Percentiles rank a stretch among this genome's conserved stretches.
phyloP scores from a whole-genome alignment of 306 rosid species.

The Glycine latifolia region DNA sequence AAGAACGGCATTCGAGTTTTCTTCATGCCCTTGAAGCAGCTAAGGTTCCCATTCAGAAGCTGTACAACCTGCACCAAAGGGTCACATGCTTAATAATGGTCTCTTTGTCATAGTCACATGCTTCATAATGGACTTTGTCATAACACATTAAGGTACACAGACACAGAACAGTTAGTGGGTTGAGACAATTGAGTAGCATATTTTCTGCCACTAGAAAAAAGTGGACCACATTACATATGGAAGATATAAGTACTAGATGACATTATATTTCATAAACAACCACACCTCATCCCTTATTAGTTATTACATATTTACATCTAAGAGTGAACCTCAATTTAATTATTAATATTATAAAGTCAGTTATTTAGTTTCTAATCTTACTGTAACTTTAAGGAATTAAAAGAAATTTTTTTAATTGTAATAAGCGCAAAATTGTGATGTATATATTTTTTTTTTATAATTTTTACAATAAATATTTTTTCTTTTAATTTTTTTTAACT shows the following conservation, averaged over 20 bases:
- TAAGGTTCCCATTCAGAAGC: conserved; percentile 78
- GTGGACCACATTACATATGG: background rate
- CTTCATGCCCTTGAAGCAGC: conserved; percentile 74
- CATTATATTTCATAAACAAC: background rate
- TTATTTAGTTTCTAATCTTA: background rate
- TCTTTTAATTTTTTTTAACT: too few species aligned
- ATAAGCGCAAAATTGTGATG: too few species aligned
- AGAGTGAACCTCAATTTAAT: background rate
- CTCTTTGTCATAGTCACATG: conserved; percentile 12
- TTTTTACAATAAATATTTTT: too few species aligned
- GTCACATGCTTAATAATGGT: conserved; percentile 32
- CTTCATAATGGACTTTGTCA: background rate
- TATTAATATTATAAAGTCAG: background rate
- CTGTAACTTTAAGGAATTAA: background rate
- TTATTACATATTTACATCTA: background rate
- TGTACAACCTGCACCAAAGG: conserved; percentile 69
- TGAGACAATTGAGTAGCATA: background rate
- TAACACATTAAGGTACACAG: background rate
- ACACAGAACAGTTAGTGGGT: background rate
- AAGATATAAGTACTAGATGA: background rate
- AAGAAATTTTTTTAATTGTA: too few species aligned
- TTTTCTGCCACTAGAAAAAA: background rate
- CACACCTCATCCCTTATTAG: background rate
- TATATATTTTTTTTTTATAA: too few species aligned
- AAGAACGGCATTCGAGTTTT: conserved; percentile 64